phyloP scores from a whole-genome alignment of 1,284 basidiomycete genomes.

The Pseudozyma pruni region DNA sequence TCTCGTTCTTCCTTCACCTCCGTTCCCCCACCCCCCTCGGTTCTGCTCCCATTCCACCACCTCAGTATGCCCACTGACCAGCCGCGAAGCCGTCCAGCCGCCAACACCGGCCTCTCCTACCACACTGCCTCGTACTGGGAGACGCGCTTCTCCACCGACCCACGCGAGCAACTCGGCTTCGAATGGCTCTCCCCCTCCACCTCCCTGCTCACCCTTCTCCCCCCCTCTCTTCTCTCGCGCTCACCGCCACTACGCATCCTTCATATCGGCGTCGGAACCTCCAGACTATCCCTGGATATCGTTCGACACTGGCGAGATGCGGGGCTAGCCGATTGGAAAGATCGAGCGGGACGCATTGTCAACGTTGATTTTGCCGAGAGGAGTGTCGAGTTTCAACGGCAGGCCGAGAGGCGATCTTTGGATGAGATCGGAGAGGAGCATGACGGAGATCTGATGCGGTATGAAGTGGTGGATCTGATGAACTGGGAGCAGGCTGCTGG shows the following conservation, averaged over 20 bases:
- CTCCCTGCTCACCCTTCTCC: constrained; percentile 6
- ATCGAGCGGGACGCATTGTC: constrained; percentile 13
- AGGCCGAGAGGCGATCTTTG: constrained; percentile 1
- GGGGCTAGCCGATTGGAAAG: constrained; percentile 15
- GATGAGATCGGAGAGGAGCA: background rate
- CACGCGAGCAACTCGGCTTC: constrained; percentile 40
- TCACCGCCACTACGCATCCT: constrained; percentile 14
- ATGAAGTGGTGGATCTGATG: constrained; percentile 27
- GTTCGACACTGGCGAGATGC: background rate
- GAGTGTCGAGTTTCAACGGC: constrained; percentile 21
- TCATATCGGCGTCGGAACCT: constrained; percentile 45
- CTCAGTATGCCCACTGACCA: background rate
- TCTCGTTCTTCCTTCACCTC: background rate
- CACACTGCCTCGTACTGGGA: constrained; percentile 59
- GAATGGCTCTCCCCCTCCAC: constrained; percentile 38
- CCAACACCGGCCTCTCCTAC: constrained; percentile 13
- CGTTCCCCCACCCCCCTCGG: background rate
- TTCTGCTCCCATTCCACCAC: too few relatives aligned
- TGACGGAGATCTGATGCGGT: constrained; percentile 14
- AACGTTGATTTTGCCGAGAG: constrained; percentile 33
- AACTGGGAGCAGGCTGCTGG: constrained; percentile 3
- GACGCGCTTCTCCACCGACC: constrained; percentile 63
- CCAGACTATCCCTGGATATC: constrained; percentile 21
- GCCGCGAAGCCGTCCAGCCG: background rate
- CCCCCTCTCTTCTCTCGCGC: background rate